Evolutionary conservation across 2,329 filamentous ascomycete genomes (phyloP), one percentile per base, ranked within the genome.

Genomic region (Alternaria arborescens): DNA sequence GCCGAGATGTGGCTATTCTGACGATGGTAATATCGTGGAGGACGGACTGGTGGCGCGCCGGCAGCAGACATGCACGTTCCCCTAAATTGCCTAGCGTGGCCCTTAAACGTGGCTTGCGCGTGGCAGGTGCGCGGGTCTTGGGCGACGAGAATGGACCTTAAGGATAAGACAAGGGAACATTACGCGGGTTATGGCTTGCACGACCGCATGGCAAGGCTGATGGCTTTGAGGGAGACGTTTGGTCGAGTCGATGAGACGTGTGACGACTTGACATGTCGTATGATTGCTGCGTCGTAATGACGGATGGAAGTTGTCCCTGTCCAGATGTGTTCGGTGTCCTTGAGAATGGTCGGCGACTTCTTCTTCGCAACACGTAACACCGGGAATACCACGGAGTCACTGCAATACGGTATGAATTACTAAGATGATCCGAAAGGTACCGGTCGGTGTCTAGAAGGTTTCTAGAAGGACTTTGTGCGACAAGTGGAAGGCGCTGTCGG

Each of bases 81-180:
- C 58, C 42, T 43, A 61, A 60, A 6, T 12, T 41, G 61, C 18
- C 58, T 68, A 71, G 68, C 42, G 52, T 44, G 46, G 32, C 44
- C 52, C 46, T 52, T 65, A 59, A 61, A 61, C 62, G 40, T 67
- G 58, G 56, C 48, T 54, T 55, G 62, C 58, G 60, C 55, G 59
- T 64, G 61, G 64, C 30, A 51, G 55, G 57, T 56, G 60, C 24
- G 34, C 50, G 59, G 55, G 36, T 40, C 24, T 34, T 61, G 55
- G 57, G 61, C 62, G 62, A 63, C 42, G 47, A 54, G 41, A 55
- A 46, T 5, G 36, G 41, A 34, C 11, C 30, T 40, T 12, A 44
- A 24, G 26, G 42, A 26, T 20, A 16, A 8, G 12, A 24, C 26
- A 48, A 30, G 55, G 47, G 47, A 44, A 61, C 34, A 22, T 46